A percentile compares a stretch with the other conserved stretches of the same genome.
Conservation (phyloP, 169 alveolate genomes). For the Plasmodium blacklocki region DNA sequence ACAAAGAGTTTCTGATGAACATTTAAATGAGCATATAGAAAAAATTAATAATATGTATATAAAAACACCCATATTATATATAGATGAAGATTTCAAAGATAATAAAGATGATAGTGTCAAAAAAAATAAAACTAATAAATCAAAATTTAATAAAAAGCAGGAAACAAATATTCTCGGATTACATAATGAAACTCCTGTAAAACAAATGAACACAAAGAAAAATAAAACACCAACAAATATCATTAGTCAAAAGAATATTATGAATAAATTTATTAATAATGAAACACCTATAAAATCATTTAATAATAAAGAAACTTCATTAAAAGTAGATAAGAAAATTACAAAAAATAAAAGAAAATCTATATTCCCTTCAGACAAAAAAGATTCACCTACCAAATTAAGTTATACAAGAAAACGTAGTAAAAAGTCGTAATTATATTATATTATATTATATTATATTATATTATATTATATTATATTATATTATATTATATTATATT, state of each 20-base stretch:
- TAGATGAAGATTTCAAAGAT: slow-evolving; percentile 15
- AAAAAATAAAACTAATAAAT: slow-evolving; percentile 19
- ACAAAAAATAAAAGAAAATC: slow-evolving; percentile 39
- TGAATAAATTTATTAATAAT: slow-evolving; percentile 29
- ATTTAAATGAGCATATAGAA: slow-evolving; percentile 56
- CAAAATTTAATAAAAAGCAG: slow-evolving; percentile 21
- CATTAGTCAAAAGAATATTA: slow-evolving; percentile 11
- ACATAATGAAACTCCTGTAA: slow-evolving; percentile 60
- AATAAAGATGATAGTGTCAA: background rate
- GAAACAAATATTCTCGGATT: slow-evolving; percentile 1
- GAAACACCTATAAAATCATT: slow-evolving; percentile 39
- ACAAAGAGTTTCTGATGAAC: slow-evolving; percentile 40
- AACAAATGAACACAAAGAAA: slow-evolving; percentile 24
- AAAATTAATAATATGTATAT: slow-evolving; percentile 68
- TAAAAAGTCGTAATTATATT: slow-evolving; percentile 21
- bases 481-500: background rate
- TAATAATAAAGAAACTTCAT: slow-evolving; percentile 19
- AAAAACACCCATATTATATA: slow-evolving; percentile 53
- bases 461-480: background rate
- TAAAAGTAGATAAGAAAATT: slow-evolving; percentile 63
- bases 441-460: background rate
- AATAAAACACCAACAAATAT: slow-evolving; percentile 4
- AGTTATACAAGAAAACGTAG: slow-evolving; percentile 20
- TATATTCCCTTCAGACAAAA: slow-evolving; percentile 26
- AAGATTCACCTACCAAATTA: slow-evolving; percentile 35